Evolutionary conservation across 345 rosid species (phyloP).

Genomic region (Eutrema heterophyllum): DNA sequence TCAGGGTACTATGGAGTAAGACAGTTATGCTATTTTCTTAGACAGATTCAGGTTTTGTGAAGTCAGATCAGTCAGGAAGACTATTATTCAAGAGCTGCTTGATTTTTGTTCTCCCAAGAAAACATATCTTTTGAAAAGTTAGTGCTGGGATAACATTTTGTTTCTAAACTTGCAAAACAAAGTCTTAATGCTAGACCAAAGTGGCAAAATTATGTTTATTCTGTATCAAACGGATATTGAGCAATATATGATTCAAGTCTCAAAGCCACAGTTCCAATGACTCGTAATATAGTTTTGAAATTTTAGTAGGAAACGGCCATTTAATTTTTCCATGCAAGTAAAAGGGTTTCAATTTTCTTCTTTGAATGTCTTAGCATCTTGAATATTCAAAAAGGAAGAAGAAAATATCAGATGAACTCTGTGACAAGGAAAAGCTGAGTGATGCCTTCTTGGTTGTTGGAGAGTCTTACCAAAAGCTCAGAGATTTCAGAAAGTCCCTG

Average conservation of each 20-base stretch:
- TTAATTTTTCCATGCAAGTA: constrained; percentile 6
- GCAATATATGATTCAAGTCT: constrained; percentile 10
- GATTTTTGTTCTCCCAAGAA: neutral
- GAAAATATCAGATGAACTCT: constrained; percentile 58
- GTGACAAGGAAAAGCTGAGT: constrained; percentile 77
- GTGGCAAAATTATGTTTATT: neutral
- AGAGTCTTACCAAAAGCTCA: constrained; percentile 81
- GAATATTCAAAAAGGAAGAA: constrained; percentile 78
- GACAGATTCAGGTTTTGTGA: neutral
- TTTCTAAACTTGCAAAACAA: neutral
- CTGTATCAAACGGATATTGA: neutral
- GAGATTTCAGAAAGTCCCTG: constrained; percentile 65
- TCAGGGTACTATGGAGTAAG: constrained; percentile 1
- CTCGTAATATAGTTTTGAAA: neutral
- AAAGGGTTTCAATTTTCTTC: constrained; percentile 13
- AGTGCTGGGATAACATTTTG: neutral
- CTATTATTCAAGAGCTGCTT: neutral
- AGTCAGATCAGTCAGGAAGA: constrained; percentile 1
- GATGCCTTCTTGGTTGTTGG: constrained; percentile 79
- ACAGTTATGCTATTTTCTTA: neutral
- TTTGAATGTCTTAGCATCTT: constrained; percentile 54
- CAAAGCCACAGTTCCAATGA: neutral
- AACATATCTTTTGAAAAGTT: neutral
- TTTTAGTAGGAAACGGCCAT: neutral
- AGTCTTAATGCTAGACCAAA: neutral